These are phyloP conservation scores for Phaffomyces antillensis DNA, from an alignment of 805 yeast species.

Conservation along the genomic window DNA sequence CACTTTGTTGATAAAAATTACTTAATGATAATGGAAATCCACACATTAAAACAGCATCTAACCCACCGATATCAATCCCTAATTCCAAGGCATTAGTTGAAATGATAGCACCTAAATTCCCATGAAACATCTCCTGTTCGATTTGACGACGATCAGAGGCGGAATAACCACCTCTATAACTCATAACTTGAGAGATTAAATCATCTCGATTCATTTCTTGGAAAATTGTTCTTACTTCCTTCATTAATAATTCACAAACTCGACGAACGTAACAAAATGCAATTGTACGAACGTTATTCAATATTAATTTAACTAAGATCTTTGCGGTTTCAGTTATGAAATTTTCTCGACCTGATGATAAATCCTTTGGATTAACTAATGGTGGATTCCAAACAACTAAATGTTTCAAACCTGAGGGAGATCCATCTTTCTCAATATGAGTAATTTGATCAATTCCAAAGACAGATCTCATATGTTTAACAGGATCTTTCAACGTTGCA, in stretches of 20 bases:
- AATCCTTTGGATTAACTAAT: conserved; percentile 48
- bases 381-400: conserved; percentile 86
- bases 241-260: conserved; percentile 82
- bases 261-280: conserved; percentile 85
- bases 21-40: conserved; percentile 89
- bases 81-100: conserved; percentile 94
- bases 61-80: conserved; percentile 90
- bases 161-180: conserved; percentile 93
- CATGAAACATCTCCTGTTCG: conserved; percentile 85
- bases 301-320: conserved; percentile 57
- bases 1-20: conserved; percentile 91
- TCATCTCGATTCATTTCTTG: conserved; percentile 37
- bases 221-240: conserved; percentile 60
- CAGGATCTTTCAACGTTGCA: conserved; percentile 81
- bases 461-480: conserved; percentile 59
- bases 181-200: conserved; percentile 63
- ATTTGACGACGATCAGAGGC: conserved; percentile 79
- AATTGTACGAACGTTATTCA: conserved; percentile 66
- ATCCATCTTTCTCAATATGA: conserved; percentile 74
- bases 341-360: conserved; percentile 54
- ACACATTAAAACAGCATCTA: conserved; percentile 87
- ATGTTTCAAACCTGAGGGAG: conserved; percentile 76
- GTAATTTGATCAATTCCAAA: conserved; percentile 60
- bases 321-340: conserved; percentile 73
- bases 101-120: conserved; percentile 75